A percentile compares a stretch with the other conserved stretches of the same genome.
phyloP scores from a whole-genome alignment of 78 protist species.

The Pigoraptor vietnamica region DNA sequence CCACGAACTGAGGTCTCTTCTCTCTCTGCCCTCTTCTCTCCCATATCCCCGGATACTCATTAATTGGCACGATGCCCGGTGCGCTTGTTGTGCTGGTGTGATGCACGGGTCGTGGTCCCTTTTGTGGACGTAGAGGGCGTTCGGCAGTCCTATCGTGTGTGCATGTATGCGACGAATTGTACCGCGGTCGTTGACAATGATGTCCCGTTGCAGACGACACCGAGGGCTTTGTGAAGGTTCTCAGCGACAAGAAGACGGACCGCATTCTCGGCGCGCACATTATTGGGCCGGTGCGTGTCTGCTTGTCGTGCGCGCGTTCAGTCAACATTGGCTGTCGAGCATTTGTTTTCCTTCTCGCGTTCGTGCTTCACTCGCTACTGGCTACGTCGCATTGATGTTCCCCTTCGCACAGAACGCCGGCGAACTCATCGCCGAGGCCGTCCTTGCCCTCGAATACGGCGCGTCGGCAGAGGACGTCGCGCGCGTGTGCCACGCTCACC shows the following conservation, averaged over 20 bases:
- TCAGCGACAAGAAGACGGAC: slow-evolving; percentile 79
- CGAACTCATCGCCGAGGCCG: slow-evolving; percentile 90
- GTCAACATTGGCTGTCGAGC: not conserved
- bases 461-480: slow-evolving; percentile 91
- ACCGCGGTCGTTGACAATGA: too few relatives aligned
- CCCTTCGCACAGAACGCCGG: slow-evolving; percentile 56
- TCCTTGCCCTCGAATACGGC: slow-evolving; percentile 91
- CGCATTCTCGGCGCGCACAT: slow-evolving; percentile 90
- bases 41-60: too few relatives aligned
- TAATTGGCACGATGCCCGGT: too few relatives aligned
- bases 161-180: too few relatives aligned
- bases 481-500: slow-evolving; percentile 97
- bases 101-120: too few relatives aligned
- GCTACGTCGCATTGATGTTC: too few relatives aligned
- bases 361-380: not conserved
- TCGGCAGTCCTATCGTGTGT: too few relatives aligned
- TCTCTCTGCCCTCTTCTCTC: too few relatives aligned
- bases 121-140: too few relatives aligned
- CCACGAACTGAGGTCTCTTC: too few relatives aligned
- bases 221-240: slow-evolving; percentile 94
- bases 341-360: not conserved
- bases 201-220: slow-evolving; percentile 30
- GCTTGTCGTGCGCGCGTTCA: not conserved
- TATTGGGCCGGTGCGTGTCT: slow-evolving; percentile 69
- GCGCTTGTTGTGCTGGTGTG: too few relatives aligned